Evolutionary conservation across 441 rosid species (phyloP).

Genomic region (Biscutella auriculata): DNA sequence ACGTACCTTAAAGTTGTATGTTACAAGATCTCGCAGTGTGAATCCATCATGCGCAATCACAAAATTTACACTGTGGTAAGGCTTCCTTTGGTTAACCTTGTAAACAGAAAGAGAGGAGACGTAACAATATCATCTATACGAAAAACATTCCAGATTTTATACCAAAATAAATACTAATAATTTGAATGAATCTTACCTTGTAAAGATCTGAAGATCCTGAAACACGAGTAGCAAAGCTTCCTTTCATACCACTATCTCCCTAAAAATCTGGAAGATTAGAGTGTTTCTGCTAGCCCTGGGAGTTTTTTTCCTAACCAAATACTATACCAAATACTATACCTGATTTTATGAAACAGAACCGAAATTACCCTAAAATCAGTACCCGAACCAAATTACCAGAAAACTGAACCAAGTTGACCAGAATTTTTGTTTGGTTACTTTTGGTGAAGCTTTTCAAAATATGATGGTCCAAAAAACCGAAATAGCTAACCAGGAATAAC

Average conservation of each 20-base stretch:
- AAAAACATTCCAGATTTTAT: too few species aligned
- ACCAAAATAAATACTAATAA: not conserved
- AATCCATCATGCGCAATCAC: constrained; percentile 89
- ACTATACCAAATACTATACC: too few species aligned
- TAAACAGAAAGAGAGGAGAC: not conserved
- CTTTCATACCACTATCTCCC: constrained; percentile 94
- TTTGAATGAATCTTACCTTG: constrained; percentile 31
- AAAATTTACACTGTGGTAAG: constrained; percentile 79
- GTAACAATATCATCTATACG: not conserved
- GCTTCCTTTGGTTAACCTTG: constrained; percentile 81
- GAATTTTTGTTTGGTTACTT: too few species aligned
- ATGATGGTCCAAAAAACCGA: too few species aligned
- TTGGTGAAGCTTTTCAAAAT: too few species aligned
- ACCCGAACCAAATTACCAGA: too few species aligned
- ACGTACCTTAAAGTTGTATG: constrained; percentile 74
- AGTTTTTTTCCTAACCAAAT: too few species aligned
- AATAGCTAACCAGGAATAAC: too few species aligned
- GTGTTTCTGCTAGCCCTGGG: not conserved
- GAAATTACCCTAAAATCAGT: too few species aligned
- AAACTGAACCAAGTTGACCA: too few species aligned
- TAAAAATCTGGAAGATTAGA: constrained; percentile 18
- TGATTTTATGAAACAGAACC: too few species aligned
- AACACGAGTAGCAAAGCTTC: constrained; percentile 74
- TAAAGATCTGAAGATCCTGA: constrained; percentile 88
- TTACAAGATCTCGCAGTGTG: constrained; percentile 74